phyloP scores from a whole-genome alignment of 352 stramenopile genomes.

The Pythium brassicae region DNA sequence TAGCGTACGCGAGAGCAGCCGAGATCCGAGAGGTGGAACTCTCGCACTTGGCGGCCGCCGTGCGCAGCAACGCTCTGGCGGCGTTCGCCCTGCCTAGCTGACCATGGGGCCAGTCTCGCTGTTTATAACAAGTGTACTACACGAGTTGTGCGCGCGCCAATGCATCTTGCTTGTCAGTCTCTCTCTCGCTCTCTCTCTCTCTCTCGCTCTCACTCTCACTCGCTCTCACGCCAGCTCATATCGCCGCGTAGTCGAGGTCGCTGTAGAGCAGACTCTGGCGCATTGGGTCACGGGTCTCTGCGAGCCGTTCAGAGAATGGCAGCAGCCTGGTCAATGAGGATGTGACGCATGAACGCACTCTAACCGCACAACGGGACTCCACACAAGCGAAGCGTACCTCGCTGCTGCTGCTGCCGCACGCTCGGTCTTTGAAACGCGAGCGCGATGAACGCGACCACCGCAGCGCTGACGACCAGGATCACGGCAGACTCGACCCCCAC shows the following conservation, averaged over 20 bases:
- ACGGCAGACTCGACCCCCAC: conserved; percentile 3
- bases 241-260: conserved; percentile 77
- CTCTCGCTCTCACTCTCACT: no score
- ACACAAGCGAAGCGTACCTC: not conserved
- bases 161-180: not conserved
- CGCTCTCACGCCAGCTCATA: conserved; percentile 6
- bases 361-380: no score
- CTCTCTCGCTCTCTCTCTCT: no score
- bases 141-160: not conserved
- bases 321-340: not conserved
- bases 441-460: not conserved
- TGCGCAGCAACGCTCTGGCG: conserved; percentile 30
- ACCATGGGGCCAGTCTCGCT: not conserved
- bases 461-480: not conserved
- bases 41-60: conserved; percentile 28
- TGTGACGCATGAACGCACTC: no score
- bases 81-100: conserved; percentile 29
- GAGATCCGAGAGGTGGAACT: conserved; percentile 26
- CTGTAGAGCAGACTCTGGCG: conserved; percentile 55
- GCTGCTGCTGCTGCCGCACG: not conserved
- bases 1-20: conserved; percentile 40
- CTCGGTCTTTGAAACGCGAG: not conserved
- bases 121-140: not conserved
- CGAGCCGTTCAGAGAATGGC: not conserved
- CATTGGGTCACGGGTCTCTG: conserved; percentile 28